phyloP scores from a whole-genome alignment of 208 protist species.

The Tetramitus jugosus region DNA sequence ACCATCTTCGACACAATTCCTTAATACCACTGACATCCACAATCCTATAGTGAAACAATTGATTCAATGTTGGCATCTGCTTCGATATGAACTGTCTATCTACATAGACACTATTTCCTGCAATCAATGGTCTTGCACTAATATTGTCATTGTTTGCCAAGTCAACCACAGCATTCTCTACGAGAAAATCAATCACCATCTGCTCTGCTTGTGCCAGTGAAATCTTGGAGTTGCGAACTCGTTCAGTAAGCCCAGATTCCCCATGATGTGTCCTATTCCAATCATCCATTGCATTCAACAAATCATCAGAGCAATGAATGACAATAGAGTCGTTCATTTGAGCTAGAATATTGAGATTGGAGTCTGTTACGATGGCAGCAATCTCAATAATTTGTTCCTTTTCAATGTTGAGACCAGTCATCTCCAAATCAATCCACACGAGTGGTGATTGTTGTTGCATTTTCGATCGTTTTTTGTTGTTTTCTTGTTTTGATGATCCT shows the following conservation, averaged over 20 bases:
- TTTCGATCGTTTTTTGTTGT: too few species aligned
- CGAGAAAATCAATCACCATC: constrained; percentile 39
- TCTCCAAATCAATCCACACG: constrained; percentile 49
- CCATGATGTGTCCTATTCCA: constrained; percentile 52
- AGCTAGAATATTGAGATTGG: constrained; percentile 40
- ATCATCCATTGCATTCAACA: constrained; percentile 47
- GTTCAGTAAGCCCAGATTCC: constrained; percentile 34
- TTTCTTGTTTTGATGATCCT: too few species aligned
- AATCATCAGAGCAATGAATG: constrained; percentile 34
- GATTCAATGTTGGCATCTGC: constrained; percentile 21
- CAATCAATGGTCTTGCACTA: too few species aligned
- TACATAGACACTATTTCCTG: constrained; percentile 43
- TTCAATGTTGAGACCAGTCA: constrained; percentile 44
- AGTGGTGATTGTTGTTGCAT: constrained; percentile 2
- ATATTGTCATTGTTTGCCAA: too few species aligned
- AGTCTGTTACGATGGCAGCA: constrained; percentile 42
- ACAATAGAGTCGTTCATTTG: constrained; percentile 35
- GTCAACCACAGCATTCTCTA: constrained; percentile 25
- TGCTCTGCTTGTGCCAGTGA: constrained; percentile 36
- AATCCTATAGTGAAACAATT: constrained; percentile 47
- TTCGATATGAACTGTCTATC: constrained; percentile 44
- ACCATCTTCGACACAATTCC: constrained; percentile 44
- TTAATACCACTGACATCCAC: constrained; percentile 45
- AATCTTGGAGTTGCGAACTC: constrained; percentile 31
- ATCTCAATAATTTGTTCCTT: constrained; percentile 48